Percentiles rank a stretch among this genome's conserved stretches.
Conservation (phyloP, 2,329 filamentous ascomycete species). For the Dactylellina leptospora region DNA sequence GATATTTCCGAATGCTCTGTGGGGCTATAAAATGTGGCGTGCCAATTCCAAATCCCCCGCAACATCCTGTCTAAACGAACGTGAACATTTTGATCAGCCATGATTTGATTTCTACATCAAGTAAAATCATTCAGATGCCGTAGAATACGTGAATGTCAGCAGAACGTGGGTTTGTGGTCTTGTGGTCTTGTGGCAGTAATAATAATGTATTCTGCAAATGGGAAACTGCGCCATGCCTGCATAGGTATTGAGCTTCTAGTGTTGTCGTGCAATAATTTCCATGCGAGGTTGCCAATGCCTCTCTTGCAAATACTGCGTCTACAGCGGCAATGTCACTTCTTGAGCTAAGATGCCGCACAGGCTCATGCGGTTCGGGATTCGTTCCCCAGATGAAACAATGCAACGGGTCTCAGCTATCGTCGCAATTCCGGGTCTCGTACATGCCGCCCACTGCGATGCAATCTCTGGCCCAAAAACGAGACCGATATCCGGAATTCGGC, state of each 20-base stretch:
- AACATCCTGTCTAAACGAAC: constrained; percentile 3
- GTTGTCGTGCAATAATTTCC: too few species aligned
- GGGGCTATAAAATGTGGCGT: constrained; percentile 30
- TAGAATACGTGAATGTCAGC: background rate
- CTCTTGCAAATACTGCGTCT: background rate
- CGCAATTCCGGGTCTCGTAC: background rate
- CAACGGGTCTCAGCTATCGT: constrained; percentile 37
- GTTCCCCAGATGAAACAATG: constrained; percentile 38
- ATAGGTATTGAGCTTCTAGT: too few species aligned
- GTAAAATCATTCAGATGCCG: constrained; percentile 7
- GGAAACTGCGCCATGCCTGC: too few species aligned
- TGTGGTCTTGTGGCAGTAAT: too few species aligned
- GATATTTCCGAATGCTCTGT: background rate
- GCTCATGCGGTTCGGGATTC: constrained; percentile 34
- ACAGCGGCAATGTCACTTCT: constrained; percentile 28
- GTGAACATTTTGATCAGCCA: constrained; percentile 1
- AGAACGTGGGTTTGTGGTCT: too few species aligned
- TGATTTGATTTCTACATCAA: constrained; percentile 23
- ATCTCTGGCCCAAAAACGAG: constrained; percentile 11
- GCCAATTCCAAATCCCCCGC: constrained; percentile 29
- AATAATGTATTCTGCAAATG: too few species aligned
- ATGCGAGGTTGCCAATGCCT: background rate
- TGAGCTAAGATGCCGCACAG: constrained; percentile 29
- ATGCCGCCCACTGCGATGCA: constrained; percentile 11
- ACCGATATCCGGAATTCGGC: constrained; percentile 39